Base-by-base conservation (phyloP, 1,139 yeast genomes). In the Saccharomycopsis hybrid region DNA sequence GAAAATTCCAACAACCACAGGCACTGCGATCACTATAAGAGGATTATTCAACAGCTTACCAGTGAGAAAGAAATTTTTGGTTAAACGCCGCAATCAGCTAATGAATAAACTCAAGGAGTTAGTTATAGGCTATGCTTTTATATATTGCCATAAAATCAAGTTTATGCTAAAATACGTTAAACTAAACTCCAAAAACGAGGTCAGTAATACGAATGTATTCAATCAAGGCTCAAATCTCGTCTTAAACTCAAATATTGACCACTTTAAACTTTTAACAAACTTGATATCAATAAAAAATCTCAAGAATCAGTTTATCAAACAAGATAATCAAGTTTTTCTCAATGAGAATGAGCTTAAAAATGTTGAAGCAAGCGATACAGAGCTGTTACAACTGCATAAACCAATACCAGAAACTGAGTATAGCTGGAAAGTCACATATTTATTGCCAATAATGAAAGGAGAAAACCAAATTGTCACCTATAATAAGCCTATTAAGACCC, bases 11-110 rank as follows among this genome's bases (percentile, higher is more conserved):
- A 60, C 60, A 3, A 50, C 61, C 1, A 54, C 55, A 3, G 78
- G 78, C 0, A 74, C 78, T 0, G 55, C 65, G 0, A 58, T 74
- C 1, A 58, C 55, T 1, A 56, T 72, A 2, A 56, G 53, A 36
- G 66, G 65, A 1, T 53, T 73, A 5, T 67, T 71, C 47, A 56
- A 58, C 5, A 58, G 60, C 0, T 55, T 66, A 3, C 70, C 73
- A 0, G 74, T 72, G 1, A 60, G 77, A 46, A 58, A 60, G 40
- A 62, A 65, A 18, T 59, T 67, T 39, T 57, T 65, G 31, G 52
- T 58, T 9, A 63, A 62, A 35, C 62, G 62, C 5, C 53, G 62
- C 1, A 56, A 55, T 5, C 59, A 59, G 38, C 59, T 62, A 0
- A 48, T 66, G 0, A 61, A 60, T 0, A 59, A 61, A 4, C 51